phyloP scores from a whole-genome alignment of 2,329 filamentous ascomycete genomes.

The Aspergillus sp. region DNA sequence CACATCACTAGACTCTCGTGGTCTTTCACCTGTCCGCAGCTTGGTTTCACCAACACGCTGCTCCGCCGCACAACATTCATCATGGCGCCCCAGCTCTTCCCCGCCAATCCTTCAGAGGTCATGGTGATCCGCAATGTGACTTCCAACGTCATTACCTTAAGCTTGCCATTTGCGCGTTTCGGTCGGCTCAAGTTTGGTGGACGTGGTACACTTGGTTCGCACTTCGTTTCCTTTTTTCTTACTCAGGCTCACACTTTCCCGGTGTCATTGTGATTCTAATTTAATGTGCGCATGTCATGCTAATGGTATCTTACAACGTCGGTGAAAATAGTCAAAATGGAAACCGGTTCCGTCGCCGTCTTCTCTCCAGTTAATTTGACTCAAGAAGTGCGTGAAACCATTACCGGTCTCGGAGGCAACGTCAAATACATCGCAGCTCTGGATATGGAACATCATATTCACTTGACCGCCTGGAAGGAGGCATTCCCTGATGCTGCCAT shows the following conservation, averaged over 20 bases:
- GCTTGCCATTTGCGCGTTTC: slow-evolving; percentile 78
- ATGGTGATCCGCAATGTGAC: slow-evolving; percentile 90
- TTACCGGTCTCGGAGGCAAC: slow-evolving; percentile 64
- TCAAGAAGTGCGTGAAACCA: slow-evolving; percentile 64
- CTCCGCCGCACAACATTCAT: background rate
- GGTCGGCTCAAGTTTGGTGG: slow-evolving; percentile 81
- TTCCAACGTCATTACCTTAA: slow-evolving; percentile 63
- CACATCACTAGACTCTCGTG: background rate
- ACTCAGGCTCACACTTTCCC: background rate
- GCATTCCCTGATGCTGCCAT: slow-evolving; percentile 78
- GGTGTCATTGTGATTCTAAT: background rate
- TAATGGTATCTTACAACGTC: background rate
- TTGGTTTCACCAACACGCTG: background rate
- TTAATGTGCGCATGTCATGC: background rate
- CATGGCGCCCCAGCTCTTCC: slow-evolving; percentile 57
- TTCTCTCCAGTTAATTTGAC: slow-evolving; percentile 92
- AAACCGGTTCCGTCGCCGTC: slow-evolving; percentile 75
- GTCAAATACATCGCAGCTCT: slow-evolving; percentile 84
- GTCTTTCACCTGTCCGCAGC: background rate
- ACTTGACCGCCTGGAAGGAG: slow-evolving; percentile 79
- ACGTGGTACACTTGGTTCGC: slow-evolving; percentile 76
- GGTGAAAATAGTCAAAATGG: slow-evolving; percentile 66
- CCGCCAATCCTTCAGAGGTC: slow-evolving; percentile 71
- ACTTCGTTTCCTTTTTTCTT: background rate
- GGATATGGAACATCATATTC: slow-evolving; percentile 94